Evolutionary conservation across 129 eudicot species (phyloP).

Genomic region (Arctium minus): DNA sequence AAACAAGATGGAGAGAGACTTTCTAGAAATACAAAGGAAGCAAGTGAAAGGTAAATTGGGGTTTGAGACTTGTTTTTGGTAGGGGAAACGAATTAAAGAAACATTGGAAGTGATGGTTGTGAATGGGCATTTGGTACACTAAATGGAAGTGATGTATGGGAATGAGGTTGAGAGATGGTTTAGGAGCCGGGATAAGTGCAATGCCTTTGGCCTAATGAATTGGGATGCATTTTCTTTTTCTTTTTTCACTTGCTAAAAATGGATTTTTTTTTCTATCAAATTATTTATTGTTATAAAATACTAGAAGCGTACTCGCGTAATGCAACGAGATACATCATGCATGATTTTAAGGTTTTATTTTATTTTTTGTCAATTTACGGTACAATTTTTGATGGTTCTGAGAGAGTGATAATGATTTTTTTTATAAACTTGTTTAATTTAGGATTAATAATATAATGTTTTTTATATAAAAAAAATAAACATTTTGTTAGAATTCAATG

Average conservation of each 20-base stretch:
- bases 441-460: no score
- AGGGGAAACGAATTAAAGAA: neutral
- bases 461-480: no score
- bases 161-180: slow-evolving; percentile 31
- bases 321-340: no score
- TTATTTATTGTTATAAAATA: no score
- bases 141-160: slow-evolving; percentile 10
- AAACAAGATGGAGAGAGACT: neutral
- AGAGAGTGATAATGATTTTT: no score
- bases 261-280: neutral
- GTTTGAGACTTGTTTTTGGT: slow-evolving; percentile 19
- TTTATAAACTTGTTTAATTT: no score
- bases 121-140: slow-evolving; percentile 7
- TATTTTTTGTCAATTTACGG: no score
- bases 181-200: slow-evolving; percentile 26
- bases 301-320: no score
- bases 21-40: neutral
- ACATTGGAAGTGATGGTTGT: slow-evolving; percentile 1
- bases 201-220: slow-evolving; percentile 8
- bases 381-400: no score
- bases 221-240: neutral
- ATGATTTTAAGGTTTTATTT: no score
- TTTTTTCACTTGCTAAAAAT: neutral
- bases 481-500: no score
- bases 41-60: neutral